These are phyloP conservation scores for Glebionis coronaria DNA, from an alignment of 129 eudicot species.

Conservation along the genomic window DNA sequence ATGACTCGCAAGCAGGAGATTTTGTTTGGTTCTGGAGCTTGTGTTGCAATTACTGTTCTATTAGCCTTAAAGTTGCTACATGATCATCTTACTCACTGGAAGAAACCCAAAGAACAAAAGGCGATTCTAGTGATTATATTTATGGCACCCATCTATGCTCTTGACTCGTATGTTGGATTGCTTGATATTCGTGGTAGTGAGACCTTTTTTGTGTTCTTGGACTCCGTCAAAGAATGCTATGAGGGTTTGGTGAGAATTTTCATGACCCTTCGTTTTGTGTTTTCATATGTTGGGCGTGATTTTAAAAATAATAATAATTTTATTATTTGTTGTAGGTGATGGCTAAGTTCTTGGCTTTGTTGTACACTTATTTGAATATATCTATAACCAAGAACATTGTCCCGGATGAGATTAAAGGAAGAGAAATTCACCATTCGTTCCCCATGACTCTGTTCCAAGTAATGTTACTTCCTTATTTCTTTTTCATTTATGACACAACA, in stretches of 20 bases:
- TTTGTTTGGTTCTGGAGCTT: conserved; percentile 54
- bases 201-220: conserved; percentile 75
- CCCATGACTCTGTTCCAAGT: conserved; percentile 97
- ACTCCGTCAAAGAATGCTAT: conserved; percentile 80
- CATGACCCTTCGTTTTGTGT: conserved; percentile 3
- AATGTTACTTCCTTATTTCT: conserved; percentile 11
- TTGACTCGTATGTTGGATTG: conserved; percentile 71
- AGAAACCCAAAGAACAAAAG: conserved; percentile 84
- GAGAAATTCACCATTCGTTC: conserved; percentile 94
- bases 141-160: conserved; percentile 81
- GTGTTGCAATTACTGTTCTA: conserved; percentile 56
- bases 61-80: conserved; percentile 55
- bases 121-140: conserved; percentile 69
- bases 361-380: conserved; percentile 91
- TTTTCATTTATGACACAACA: not conserved
- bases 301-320: too few species aligned
- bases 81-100: conserved; percentile 67
- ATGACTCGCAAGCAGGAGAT: conserved; percentile 65
- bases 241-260: conserved; percentile 67
- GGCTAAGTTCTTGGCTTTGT: conserved; percentile 86
- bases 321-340: too few species aligned
- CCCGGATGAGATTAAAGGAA: conserved; percentile 94
- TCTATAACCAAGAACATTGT: conserved; percentile 95
- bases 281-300: not conserved
- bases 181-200: conserved; percentile 67